Conservation (phyloP, 129 eudicot genomes). For the Cynara cardunculus region DNA sequence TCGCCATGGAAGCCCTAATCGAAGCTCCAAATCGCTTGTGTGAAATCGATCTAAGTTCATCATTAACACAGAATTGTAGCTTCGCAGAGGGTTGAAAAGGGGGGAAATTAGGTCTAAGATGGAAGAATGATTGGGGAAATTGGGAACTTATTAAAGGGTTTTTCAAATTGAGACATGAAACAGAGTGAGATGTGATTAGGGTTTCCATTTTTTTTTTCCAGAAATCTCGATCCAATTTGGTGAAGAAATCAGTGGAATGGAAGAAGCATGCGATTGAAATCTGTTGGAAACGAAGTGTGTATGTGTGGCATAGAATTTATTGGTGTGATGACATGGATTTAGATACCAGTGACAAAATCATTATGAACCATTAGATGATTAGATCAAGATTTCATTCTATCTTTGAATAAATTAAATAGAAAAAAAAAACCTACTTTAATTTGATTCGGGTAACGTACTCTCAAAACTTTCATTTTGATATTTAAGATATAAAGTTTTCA, state of each 20-base stretch:
- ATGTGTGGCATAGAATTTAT: conserved; percentile 33
- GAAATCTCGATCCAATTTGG: not conserved
- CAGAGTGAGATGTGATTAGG: conserved; percentile 27
- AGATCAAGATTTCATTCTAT: too few species aligned
- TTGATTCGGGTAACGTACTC: too few species aligned
- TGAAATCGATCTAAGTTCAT: not conserved
- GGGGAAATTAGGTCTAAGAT: not conserved
- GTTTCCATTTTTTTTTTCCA: conserved; percentile 18
- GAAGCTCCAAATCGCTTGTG: conserved; percentile 17
- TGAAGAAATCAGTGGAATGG: not conserved
- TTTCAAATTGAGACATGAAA: conserved; percentile 25
- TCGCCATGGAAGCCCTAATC: conserved; percentile 39
- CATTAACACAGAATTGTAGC: not conserved
- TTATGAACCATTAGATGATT: not conserved
- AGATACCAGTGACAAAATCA: conserved; percentile 6
- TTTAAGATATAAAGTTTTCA: too few species aligned
- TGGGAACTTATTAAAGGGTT: conserved; percentile 13
- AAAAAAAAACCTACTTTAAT: too few species aligned
- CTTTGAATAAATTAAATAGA: too few species aligned
- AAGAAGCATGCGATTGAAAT: conserved; percentile 3
- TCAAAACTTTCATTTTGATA: too few species aligned
- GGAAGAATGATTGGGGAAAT: conserved; percentile 13
- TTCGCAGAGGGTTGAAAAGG: not conserved
- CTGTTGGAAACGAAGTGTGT: not conserved
- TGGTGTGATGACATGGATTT: conserved; percentile 23